phyloP scores from a whole-genome alignment of 371 early-diverging fungal genomes.

The Rhizopus stolonifer region DNA sequence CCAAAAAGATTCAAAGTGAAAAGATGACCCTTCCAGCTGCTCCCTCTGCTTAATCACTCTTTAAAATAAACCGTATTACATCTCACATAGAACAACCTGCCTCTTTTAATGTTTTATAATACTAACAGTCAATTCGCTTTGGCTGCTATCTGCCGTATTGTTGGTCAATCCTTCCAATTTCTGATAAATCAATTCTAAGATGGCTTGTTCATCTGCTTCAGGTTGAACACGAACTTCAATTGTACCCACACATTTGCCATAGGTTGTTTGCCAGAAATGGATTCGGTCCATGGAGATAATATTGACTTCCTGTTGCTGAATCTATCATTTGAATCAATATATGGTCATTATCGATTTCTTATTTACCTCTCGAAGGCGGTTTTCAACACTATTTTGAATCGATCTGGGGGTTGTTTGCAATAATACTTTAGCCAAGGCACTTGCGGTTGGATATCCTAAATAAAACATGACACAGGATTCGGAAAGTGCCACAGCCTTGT shows the following conservation, averaged over 20 bases:
- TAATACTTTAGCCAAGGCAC: constrained; percentile 38
- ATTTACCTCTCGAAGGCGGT: constrained; percentile 40
- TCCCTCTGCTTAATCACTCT: too few species aligned
- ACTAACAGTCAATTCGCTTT: constrained; percentile 56
- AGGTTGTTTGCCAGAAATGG: constrained; percentile 69
- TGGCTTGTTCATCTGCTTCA: constrained; percentile 56
- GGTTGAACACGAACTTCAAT: constrained; percentile 48
- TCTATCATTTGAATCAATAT: constrained; percentile 21
- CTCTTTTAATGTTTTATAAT: constrained; percentile 27
- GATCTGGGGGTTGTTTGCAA: constrained; percentile 44
- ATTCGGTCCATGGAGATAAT: constrained; percentile 49
- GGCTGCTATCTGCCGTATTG: constrained; percentile 22
- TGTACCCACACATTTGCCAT: constrained; percentile 60
- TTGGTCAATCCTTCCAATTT: constrained; percentile 52
- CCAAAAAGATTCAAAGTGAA: constrained; percentile 44
- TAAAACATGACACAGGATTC: constrained; percentile 59
- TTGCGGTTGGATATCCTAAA: constrained; percentile 43
- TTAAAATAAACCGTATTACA: too few species aligned
- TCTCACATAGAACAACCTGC: too few species aligned
- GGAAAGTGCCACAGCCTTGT: constrained; percentile 52
- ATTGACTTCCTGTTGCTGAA: constrained; percentile 42
- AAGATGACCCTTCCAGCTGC: too few species aligned
- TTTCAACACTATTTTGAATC: constrained; percentile 37
- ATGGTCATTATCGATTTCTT: too few species aligned
- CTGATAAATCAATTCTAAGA: constrained; percentile 52